Evolutionary conservation across 2,329 filamentous ascomycete genomes (phyloP).

Genomic region (Mycosphaerelloides madeirae): DNA sequence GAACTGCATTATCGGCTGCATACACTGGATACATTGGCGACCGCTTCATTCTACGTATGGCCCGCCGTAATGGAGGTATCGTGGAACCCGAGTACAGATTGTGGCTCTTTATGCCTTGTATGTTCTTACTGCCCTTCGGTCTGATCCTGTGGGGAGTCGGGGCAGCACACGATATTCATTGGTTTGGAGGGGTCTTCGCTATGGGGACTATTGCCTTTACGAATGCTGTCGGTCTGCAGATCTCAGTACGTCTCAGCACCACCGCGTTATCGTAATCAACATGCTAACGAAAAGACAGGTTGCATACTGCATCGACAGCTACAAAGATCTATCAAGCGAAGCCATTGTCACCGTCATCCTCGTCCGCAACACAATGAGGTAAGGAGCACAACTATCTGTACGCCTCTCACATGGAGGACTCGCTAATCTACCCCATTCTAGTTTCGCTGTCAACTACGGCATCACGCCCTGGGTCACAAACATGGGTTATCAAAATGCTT

Average conservation of each 20-base stretch:
- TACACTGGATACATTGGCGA: constrained; percentile 37
- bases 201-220: constrained; percentile 45
- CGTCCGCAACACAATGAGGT: constrained; percentile 47
- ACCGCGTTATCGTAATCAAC: too few species aligned
- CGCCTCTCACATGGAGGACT: too few species aligned
- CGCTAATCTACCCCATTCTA: too few species aligned
- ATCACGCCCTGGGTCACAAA: constrained; percentile 43
- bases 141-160: constrained; percentile 51
- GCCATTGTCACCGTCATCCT: constrained; percentile 45
- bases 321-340: constrained; percentile 42
- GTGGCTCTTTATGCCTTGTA: constrained; percentile 37
- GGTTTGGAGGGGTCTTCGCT: constrained; percentile 43
- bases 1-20: constrained; percentile 34
- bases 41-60: constrained; percentile 31
- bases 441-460: constrained; percentile 47
- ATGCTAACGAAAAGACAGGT: constrained; percentile 15
- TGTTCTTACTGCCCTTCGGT: constrained; percentile 42
- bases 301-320: constrained; percentile 43
- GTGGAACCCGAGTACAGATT: constrained; percentile 39
- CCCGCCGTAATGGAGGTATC: constrained; percentile 37
- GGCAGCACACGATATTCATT: constrained; percentile 43
- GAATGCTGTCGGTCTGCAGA: constrained; percentile 39
- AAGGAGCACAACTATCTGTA: too few species aligned
- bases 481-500: constrained; percentile 42
- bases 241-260: constrained; percentile 18